Evolutionary conservation across 345 rosid species (phyloP).

Genomic region (Lagerstroemia speciosa): DNA sequence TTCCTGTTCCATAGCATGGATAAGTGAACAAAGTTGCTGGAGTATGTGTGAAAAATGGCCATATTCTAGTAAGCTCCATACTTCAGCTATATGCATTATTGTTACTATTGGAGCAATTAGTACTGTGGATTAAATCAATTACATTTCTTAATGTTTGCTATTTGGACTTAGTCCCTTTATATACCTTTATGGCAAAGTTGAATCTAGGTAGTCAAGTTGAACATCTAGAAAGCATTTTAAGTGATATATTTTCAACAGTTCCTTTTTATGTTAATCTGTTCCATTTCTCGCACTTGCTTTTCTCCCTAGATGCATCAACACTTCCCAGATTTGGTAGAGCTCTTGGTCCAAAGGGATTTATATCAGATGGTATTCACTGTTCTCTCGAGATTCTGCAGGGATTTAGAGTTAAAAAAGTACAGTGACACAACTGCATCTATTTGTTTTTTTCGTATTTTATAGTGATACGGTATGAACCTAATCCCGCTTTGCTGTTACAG

Average conservation of each 20-base stretch:
- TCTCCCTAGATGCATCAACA: slow-evolving; percentile 37
- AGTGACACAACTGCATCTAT: background rate
- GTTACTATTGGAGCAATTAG: background rate
- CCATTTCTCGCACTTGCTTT: background rate
- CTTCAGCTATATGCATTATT: background rate
- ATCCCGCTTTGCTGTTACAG: slow-evolving; percentile 26
- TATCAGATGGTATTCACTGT: slow-evolving; percentile 86
- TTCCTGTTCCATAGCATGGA: too few species aligned
- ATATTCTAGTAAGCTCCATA: slow-evolving; percentile 40
- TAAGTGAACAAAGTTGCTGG: too few species aligned
- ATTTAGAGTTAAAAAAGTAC: slow-evolving; percentile 62
- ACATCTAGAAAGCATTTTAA: background rate
- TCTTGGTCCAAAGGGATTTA: slow-evolving; percentile 58
- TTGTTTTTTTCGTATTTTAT: slow-evolving; percentile 8
- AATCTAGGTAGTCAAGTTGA: background rate
- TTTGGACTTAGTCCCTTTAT: background rate
- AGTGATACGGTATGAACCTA: slow-evolving; percentile 4
- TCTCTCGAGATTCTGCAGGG: slow-evolving; percentile 71
- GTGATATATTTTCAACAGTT: background rate
- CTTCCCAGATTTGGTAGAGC: slow-evolving; percentile 68
- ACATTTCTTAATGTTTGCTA: background rate
- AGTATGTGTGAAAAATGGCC: too few species aligned
- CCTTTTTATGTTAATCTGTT: background rate
- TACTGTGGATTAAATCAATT: background rate
- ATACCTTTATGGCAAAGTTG: background rate